A percentile compares a stretch with the other conserved stretches of the same genome.
phyloP scores from a whole-genome alignment of 352 stramenopile species.

The Pythium grandisporangium region DNA sequence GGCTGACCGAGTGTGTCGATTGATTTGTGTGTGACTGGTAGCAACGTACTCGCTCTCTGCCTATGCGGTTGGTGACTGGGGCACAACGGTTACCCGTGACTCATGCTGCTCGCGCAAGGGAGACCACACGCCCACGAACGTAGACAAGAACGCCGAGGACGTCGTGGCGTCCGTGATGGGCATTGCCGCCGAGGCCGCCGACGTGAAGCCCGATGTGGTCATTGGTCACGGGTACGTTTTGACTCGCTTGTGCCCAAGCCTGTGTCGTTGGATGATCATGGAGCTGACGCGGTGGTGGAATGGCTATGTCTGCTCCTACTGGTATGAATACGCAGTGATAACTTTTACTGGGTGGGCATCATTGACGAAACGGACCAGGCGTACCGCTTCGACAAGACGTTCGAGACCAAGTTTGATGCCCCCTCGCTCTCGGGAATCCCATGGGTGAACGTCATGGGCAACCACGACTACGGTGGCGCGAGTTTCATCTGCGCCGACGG shows the following conservation, averaged over 20 bases:
- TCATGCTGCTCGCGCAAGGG: constrained; percentile 58
- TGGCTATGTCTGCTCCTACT: no score
- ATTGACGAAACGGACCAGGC: constrained; percentile 37
- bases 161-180: constrained; percentile 49
- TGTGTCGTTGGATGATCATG: background rate
- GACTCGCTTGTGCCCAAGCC: background rate
- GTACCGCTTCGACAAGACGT: constrained; percentile 68
- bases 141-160: constrained; percentile 69
- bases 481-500: constrained; percentile 64
- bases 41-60: constrained; percentile 38
- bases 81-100: constrained; percentile 46
- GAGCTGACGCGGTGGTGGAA: background rate
- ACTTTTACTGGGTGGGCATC: constrained; percentile 78
- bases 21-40: constrained; percentile 2
- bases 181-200: constrained; percentile 18
- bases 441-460: constrained; percentile 82
- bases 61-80: constrained; percentile 72
- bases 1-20: background rate
- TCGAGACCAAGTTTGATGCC: constrained; percentile 65
- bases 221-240: constrained; percentile 36
- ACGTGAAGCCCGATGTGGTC: constrained; percentile 39
- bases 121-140: constrained; percentile 30
- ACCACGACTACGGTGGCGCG: constrained; percentile 79
- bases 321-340: no score
- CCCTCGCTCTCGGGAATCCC: constrained; percentile 42